phyloP scores from a whole-genome alignment of 2,329 filamentous ascomycete species.

The Clonostachys rosea region DNA sequence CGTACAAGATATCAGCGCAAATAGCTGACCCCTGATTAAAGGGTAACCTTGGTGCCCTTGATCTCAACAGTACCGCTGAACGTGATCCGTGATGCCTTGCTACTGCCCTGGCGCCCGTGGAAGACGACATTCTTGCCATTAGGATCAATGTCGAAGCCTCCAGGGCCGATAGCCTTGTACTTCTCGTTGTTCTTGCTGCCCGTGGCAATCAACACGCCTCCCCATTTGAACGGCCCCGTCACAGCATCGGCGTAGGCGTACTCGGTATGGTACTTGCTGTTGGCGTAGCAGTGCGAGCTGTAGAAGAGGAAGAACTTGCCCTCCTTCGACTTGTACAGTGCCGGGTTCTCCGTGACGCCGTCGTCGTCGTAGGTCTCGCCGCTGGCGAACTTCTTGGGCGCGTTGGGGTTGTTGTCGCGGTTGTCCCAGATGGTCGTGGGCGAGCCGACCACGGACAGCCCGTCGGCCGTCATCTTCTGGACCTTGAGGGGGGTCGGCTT shows the following conservation, averaged over 20 bases:
- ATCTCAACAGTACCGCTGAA: no score
- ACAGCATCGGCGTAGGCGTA: constrained; percentile 4
- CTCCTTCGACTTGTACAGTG: constrained; percentile 2
- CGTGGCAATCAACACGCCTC: constrained; percentile 1
- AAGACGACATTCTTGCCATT: constrained; percentile 6
- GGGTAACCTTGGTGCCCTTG: no score
- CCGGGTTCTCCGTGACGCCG: constrained; percentile 2
- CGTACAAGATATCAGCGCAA: no score
- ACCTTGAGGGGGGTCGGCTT: constrained; percentile 5
- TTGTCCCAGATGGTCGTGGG: constrained; percentile 2
- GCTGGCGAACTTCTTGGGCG: background rate
- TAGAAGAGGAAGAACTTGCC: constrained; percentile 6
- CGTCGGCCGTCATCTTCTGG: constrained; percentile 2
- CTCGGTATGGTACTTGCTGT: constrained; percentile 4
- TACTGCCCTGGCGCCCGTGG: constrained; percentile 1
- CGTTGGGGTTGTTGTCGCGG: no score
- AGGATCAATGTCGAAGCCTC: constrained; percentile 3
- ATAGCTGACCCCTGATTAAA: no score
- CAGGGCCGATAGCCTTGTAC: constrained; percentile 1
- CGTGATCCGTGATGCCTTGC: no score
- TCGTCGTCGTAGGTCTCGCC: constrained; percentile 3
- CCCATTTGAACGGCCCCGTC: constrained; percentile 2
- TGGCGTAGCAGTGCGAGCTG: constrained; percentile 4
- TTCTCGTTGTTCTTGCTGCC: background rate
- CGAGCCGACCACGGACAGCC: background rate